Evolutionary conservation across 345 rosid species (phyloP).

Genomic region (Sonneratia caseolaris): DNA sequence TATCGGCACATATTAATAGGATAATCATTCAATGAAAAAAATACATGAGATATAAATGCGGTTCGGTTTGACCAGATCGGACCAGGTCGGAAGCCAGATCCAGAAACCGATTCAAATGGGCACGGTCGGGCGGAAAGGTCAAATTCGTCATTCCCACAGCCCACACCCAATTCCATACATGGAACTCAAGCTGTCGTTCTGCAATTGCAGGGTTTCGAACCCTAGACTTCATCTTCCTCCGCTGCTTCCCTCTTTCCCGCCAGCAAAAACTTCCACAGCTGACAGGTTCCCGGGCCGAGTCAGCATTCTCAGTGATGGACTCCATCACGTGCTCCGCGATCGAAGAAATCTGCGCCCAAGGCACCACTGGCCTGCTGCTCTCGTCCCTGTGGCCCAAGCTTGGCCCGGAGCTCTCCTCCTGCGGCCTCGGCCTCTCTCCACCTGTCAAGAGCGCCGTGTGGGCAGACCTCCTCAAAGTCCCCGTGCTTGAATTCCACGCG

Average conservation of each 20-base stretch:
- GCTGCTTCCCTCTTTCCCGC: background rate
- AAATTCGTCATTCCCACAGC: no score
- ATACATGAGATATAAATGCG: no score
- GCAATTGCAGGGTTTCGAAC: conserved; percentile 3
- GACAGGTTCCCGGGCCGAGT: background rate
- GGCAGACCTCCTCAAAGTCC: conserved; percentile 10
- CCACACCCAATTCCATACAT: no score
- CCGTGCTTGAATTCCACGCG: conserved; percentile 10
- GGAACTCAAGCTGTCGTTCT: background rate
- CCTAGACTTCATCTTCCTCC: background rate
- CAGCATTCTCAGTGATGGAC: conserved; percentile 8
- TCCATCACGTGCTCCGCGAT: conserved; percentile 12
- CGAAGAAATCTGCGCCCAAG: conserved; percentile 14
- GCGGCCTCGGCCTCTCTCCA: conserved; percentile 13
- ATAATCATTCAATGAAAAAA: no score
- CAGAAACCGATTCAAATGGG: no score
- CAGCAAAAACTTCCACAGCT: background rate
- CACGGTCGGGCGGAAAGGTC: no score
- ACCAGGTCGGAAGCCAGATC: no score
- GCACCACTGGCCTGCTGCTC: conserved; percentile 13
- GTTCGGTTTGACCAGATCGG: no score
- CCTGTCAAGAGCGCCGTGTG: conserved; percentile 13
- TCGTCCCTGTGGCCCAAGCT: conserved; percentile 15
- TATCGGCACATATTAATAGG: no score
- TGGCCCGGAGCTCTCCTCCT: conserved; percentile 9